Evolutionary conservation across 1,284 basidiomycete genomes (phyloP).

Genomic region (Bondarzewia mesenterica): DNA sequence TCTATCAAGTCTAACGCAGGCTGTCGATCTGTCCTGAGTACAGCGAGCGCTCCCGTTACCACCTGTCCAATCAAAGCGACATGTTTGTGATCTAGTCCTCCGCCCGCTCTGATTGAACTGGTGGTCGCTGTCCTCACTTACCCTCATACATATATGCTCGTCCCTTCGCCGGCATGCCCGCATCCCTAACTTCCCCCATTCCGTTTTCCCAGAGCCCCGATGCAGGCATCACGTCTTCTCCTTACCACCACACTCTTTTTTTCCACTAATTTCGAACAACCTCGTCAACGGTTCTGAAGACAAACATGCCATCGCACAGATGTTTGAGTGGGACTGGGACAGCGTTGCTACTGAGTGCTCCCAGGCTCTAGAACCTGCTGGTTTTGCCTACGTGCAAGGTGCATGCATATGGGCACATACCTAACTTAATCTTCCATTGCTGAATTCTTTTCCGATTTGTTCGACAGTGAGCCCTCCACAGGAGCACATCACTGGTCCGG

Average conservation of each 20-base stretch:
- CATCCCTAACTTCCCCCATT: too few species aligned
- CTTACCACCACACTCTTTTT: not conserved
- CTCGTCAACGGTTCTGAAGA: not conserved
- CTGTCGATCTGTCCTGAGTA: too few species aligned
- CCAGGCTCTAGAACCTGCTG: not conserved
- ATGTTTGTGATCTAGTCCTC: too few species aligned
- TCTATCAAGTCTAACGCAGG: too few species aligned
- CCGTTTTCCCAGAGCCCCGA: not conserved
- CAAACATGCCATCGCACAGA: not conserved
- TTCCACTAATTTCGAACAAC: not conserved
- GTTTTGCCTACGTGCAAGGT: conserved; percentile 45
- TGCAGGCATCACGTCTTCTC: not conserved
- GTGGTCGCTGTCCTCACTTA: too few species aligned
- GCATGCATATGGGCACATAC: not conserved
- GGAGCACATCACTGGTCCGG: conserved; percentile 27
- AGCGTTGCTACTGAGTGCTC: not conserved
- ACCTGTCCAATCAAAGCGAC: too few species aligned
- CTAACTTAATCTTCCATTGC: too few species aligned
- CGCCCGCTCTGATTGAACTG: too few species aligned
- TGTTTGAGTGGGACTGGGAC: not conserved
- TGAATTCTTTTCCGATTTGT: not conserved
- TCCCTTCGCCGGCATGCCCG: too few species aligned
- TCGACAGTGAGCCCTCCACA: conserved; percentile 19
- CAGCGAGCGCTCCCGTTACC: too few species aligned
- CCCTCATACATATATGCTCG: too few species aligned